A percentile compares a stretch with the other conserved stretches of the same genome.
These are phyloP conservation scores for Narthecium ossifragum DNA, from an alignment of 106 monocot species.

Conservation along the genomic window DNA sequence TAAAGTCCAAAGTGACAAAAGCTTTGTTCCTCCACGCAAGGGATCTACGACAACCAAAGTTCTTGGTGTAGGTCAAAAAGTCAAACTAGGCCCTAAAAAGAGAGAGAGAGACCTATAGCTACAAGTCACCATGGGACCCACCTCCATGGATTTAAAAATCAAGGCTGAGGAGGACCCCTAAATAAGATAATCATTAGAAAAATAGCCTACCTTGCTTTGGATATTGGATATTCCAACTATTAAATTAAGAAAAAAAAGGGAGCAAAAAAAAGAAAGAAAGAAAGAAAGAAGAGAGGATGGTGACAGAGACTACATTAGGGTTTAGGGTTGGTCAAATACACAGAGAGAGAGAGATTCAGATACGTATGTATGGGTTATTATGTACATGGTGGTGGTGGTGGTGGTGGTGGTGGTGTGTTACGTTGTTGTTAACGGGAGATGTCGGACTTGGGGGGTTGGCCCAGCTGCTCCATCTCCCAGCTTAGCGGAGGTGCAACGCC, in stretches of 20 bases:
- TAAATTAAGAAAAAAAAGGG: not conserved
- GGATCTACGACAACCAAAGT: too few species aligned
- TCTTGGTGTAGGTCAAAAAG: too few species aligned
- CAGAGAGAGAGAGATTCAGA: not conserved
- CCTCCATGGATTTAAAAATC: not conserved
- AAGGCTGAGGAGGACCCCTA: too few species aligned
- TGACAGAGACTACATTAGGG: not conserved
- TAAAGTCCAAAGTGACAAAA: too few species aligned
- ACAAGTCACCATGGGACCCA: too few species aligned
- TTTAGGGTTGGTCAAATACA: not conserved
- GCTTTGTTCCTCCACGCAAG: too few species aligned
- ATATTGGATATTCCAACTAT: not conserved
- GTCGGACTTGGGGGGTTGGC: conserved; percentile 11
- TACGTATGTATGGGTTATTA: too few species aligned
- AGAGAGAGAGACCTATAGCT: too few species aligned
- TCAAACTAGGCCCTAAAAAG: too few species aligned
- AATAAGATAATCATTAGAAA: not conserved
- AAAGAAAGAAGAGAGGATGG: not conserved
- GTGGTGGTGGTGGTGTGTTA: too few species aligned
- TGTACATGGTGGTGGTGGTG: too few species aligned
- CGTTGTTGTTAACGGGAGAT: conserved; percentile 7
- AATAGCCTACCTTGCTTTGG: not conserved
- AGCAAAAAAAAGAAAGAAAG: not conserved
- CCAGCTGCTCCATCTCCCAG: conserved; percentile 24
- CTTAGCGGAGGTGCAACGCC: conserved; percentile 11